Evolutionary conservation across 768 basidiomycete genomes (phyloP).

Genomic region (Tulasnella sp.): DNA sequence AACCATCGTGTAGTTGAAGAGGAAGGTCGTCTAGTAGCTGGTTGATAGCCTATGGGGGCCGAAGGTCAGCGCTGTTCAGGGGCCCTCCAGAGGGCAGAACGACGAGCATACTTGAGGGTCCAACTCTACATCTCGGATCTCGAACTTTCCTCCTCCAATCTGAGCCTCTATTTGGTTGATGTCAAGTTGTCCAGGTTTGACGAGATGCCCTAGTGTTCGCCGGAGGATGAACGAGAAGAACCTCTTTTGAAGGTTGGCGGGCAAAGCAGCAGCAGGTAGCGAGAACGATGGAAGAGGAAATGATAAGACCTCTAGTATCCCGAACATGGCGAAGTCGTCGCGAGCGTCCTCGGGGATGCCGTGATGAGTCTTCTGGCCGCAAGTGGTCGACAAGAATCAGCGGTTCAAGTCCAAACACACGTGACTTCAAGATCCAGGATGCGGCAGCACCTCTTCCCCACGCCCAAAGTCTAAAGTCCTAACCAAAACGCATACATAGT

Average conservation of each 20-base stretch:
- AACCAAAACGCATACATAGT: not conserved
- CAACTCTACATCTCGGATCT: slow-evolving; percentile 81
- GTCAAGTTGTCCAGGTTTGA: slow-evolving; percentile 89
- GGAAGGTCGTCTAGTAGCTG: slow-evolving; percentile 65
- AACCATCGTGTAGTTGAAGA: slow-evolving; percentile 67
- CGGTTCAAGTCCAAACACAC: slow-evolving; percentile 13
- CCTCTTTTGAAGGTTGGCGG: slow-evolving; percentile 70
- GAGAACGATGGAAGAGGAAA: slow-evolving; percentile 39
- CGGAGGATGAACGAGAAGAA: slow-evolving; percentile 89
- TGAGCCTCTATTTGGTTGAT: slow-evolving; percentile 86
- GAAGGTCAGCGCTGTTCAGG: slow-evolving; percentile 26
- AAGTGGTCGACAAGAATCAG: slow-evolving; percentile 13
- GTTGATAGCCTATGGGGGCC: slow-evolving; percentile 70
- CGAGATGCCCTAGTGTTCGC: slow-evolving; percentile 78
- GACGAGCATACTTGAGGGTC: slow-evolving; percentile 65
- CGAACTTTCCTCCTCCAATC: slow-evolving; percentile 87
- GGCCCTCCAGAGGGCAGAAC: slow-evolving; percentile 13
- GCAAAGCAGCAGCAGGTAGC: slow-evolving; percentile 46
- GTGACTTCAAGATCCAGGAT: not conserved
- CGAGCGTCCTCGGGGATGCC: not conserved
- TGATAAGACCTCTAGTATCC: slow-evolving; percentile 5
- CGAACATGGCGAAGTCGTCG: not conserved
- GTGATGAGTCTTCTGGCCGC: not conserved
- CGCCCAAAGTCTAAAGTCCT: not conserved
- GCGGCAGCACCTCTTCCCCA: slow-evolving; percentile 3